These are phyloP conservation scores for Cladosporium phlei DNA, from an alignment of 2,329 filamentous ascomycete species.

Conservation along the genomic window DNA sequence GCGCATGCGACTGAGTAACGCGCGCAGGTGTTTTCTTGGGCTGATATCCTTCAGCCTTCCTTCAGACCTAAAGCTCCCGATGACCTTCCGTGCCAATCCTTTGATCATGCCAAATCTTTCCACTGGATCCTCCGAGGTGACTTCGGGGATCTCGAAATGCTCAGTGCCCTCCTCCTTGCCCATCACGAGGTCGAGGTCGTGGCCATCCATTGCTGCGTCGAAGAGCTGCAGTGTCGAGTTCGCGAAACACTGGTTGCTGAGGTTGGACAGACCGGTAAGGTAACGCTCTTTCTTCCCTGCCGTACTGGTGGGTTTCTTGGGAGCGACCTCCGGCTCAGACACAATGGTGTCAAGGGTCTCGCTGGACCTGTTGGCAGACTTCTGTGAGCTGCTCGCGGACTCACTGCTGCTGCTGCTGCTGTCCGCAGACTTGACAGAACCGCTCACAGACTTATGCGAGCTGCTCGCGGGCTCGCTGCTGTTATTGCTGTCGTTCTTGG, in stretches of 20 bases:
- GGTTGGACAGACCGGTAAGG: slow-evolving; percentile 16
- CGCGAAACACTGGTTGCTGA: slow-evolving; percentile 18
- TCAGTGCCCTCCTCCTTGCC: slow-evolving; percentile 9
- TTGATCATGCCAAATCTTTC: too few relatives aligned
- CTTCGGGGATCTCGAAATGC: slow-evolving; percentile 1
- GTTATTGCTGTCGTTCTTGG: neutral
- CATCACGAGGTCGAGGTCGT: slow-evolving; percentile 12
- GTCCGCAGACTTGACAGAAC: neutral
- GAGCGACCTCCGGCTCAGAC: neutral
- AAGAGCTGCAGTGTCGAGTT: slow-evolving; percentile 20
- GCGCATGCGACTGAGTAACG: slow-evolving; percentile 16
- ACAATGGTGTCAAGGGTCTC: neutral
- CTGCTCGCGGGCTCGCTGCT: neutral
- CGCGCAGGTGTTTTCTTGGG: slow-evolving; percentile 17
- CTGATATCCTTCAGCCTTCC: slow-evolving; percentile 1
- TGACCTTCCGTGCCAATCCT: too few relatives aligned
- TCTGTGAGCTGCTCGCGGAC: neutral
- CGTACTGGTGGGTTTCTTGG: neutral
- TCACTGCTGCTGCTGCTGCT: neutral
- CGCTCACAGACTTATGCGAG: neutral
- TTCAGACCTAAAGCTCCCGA: too few relatives aligned
- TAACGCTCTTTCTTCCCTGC: neutral
- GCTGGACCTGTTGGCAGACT: neutral
- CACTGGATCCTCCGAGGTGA: too few relatives aligned
- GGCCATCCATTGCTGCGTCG: slow-evolving; percentile 10